Evolutionary conservation across 2,329 filamentous ascomycete species (phyloP), one percentile per base, ranked within the genome.

Genomic region (Rhytidhysteron rufulum): DNA sequence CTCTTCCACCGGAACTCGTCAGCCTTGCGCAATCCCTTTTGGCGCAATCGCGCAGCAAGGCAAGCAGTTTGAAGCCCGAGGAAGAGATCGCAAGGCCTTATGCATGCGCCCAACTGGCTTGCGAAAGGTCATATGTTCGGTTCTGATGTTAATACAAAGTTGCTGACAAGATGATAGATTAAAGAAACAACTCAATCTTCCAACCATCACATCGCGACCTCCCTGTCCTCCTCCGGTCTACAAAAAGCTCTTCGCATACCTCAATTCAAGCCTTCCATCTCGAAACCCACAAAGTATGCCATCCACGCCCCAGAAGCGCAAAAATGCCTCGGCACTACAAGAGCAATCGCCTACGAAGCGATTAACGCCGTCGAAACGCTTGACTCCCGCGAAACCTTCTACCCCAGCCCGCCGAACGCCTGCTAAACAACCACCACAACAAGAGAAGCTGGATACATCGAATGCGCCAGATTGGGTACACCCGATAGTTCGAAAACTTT

Each of bases 191-290:
- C 53, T 65, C 40, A 64, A 64, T 35, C 50, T 63, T 11, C 56
- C 62, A 16, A 39, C 59, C 18, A 62, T 65, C 20, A 41, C 54
- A 8, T 58, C 62, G 10, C 61, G 59, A 10, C 61, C 62, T 6
- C 62, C 62, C 18, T 64, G 60, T 25, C 60, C 61, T 3, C 60
- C 62, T 3, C 61, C 58, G 18, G 55, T 88, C 38, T 97, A 97
- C 71, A 86, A 86, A 55, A 87, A 88, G 43, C 74, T 97, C 27
- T 93, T 90, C 62, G 72, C 72, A 22, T 89, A 91, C 60, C 79
- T 97, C 44, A 84, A 91, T 51, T 80, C 79, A 40, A 82, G 83
- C 30, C 72, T 97, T 4, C 75, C 77, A 11, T 70, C 13, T 49
- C 62, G 5, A 58, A 64, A 45, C 31, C 40, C 45, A 5, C 45